Evolutionary conservation across 352 stramenopile species (phyloP).

Genomic region (Globisporangium yorkense): DNA sequence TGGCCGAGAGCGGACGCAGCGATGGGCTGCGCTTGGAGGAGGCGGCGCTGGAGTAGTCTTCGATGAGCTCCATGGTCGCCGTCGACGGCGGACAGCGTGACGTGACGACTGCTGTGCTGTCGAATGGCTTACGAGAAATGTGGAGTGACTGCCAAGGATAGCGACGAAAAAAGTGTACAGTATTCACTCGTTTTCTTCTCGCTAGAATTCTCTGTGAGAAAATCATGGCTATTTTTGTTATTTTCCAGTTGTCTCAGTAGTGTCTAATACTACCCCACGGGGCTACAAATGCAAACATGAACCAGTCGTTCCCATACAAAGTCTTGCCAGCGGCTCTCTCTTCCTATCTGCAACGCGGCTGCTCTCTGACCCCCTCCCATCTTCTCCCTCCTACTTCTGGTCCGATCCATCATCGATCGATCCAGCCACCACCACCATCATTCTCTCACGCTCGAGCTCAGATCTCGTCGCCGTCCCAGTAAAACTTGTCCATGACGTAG

Average conservation of each 20-base stretch:
- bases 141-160: too few species aligned
- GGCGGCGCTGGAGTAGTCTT: constrained; percentile 7
- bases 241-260: too few species aligned
- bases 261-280: too few species aligned
- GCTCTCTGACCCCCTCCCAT: background rate
- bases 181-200: background rate
- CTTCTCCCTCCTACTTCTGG: background rate
- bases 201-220: background rate
- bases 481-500: constrained; percentile 77
- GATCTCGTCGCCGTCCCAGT: constrained; percentile 45
- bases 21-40: background rate
- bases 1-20: constrained; percentile 2
- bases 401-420: too few species aligned
- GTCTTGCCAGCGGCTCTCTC: background rate
- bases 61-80: constrained; percentile 10
- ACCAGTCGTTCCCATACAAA: too few species aligned
- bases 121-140: too few species aligned
- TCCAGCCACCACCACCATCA: too few species aligned
- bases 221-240: too few species aligned
- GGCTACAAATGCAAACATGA: too few species aligned
- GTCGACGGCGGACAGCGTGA: too few species aligned
- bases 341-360: background rate
- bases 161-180: too few species aligned
- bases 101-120: too few species aligned
- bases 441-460: background rate